These are phyloP conservation scores for Amanita pseudoporphyria DNA, from an alignment of 768 basidiomycete genomes.

Conservation along the genomic window DNA sequence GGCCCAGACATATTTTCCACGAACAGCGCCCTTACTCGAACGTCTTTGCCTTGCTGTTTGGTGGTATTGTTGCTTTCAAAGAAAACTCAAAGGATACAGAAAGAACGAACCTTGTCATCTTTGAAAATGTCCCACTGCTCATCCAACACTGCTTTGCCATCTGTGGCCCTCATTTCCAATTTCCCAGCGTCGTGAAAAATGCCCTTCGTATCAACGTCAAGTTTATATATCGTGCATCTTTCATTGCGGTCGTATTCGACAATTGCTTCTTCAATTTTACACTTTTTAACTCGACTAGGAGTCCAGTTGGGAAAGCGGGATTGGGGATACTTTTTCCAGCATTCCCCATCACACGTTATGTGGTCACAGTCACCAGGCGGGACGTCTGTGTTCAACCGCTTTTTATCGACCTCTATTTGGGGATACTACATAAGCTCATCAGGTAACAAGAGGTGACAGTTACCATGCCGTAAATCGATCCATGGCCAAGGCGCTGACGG, in stretches of 20 bases:
- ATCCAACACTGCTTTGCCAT: slow-evolving; percentile 9
- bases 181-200: slow-evolving; percentile 20
- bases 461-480: slow-evolving; percentile 32
- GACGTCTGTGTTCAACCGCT: slow-evolving; percentile 21
- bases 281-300: slow-evolving; percentile 28
- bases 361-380: slow-evolving; percentile 30
- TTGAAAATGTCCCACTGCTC: slow-evolving; percentile 28
- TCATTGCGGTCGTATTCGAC: slow-evolving; percentile 17
- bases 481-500: slow-evolving; percentile 41
- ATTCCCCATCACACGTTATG: slow-evolving; percentile 21
- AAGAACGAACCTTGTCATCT: slow-evolving; percentile 22
- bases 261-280: slow-evolving; percentile 29
- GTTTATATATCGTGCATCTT: slow-evolving; percentile 25
- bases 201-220: slow-evolving; percentile 31
- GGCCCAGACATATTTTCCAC: slow-evolving; percentile 42
- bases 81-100: not conserved
- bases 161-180: slow-evolving; percentile 12
- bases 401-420: slow-evolving; percentile 20
- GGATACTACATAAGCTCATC: not conserved
- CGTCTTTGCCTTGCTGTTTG: slow-evolving; percentile 15
- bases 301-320: slow-evolving; percentile 53
- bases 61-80: not conserved
- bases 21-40: slow-evolving; percentile 44
- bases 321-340: slow-evolving; percentile 34
- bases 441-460: not conserved